Percentiles rank a stretch among this genome's conserved stretches.
These are phyloP conservation scores for Bifiguratus adelaidae DNA, from an alignment of 192 early-diverging fungal genomes.

Conservation along the genomic window DNA sequence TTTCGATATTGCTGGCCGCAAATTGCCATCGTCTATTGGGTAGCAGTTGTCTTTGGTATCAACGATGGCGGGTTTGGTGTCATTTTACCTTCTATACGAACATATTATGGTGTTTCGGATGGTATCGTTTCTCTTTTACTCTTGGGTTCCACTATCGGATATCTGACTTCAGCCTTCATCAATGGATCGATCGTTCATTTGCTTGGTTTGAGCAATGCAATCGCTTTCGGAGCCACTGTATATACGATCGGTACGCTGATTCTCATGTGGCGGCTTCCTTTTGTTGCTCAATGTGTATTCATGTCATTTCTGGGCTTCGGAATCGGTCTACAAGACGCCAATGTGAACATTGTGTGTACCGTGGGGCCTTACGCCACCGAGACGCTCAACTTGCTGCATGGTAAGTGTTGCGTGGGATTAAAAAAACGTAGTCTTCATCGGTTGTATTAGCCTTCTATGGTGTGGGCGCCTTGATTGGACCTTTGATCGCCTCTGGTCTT, in stretches of 20 bases:
- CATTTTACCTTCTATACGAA: slow-evolving; percentile 13
- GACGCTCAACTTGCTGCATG: slow-evolving; percentile 20
- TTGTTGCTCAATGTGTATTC: slow-evolving; percentile 8
- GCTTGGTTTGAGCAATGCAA: slow-evolving; percentile 3
- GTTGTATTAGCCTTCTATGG: slow-evolving; percentile 16
- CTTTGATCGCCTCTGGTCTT: slow-evolving; percentile 12
- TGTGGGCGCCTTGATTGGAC: slow-evolving; percentile 16
- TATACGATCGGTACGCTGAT: slow-evolving; percentile 4
- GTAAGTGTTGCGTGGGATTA: slow-evolving; percentile 3
- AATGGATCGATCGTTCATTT: slow-evolving; percentile 12
- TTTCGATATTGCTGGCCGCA: background rate
- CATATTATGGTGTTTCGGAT: slow-evolving; percentile 14
- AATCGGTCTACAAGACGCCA: slow-evolving; percentile 16
- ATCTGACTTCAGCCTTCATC: slow-evolving; percentile 6
- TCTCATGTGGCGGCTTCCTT: slow-evolving; percentile 9
- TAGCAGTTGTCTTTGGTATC: background rate
- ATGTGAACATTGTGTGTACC: slow-evolving; percentile 15
- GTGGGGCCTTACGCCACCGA: slow-evolving; percentile 15
- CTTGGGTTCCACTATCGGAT: slow-evolving; percentile 8
- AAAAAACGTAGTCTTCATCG: background rate
- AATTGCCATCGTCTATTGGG: background rate
- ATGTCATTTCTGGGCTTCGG: slow-evolving; percentile 14
- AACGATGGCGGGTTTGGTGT: slow-evolving; percentile 20
- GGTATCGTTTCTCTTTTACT: slow-evolving; percentile 12
- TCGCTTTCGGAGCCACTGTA: slow-evolving; percentile 2